Evolutionary conservation across 164 flowering plant genomes (phyloP).

Genomic region (grape (Vitis vinifera)): DNA sequence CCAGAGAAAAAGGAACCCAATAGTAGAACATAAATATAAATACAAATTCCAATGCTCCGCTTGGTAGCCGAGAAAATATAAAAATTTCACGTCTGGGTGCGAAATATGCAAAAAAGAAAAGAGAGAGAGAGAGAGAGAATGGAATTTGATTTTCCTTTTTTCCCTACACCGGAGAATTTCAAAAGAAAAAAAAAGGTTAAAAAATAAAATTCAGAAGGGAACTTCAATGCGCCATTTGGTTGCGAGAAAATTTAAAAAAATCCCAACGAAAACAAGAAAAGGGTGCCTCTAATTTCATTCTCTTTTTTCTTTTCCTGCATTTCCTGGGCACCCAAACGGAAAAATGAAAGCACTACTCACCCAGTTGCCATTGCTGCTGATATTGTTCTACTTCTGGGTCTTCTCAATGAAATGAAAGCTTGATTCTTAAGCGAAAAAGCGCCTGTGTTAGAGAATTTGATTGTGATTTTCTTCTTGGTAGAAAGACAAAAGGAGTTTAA

Average conservation of each 20-base stretch:
- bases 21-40: not conserved
- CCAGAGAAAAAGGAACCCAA: not conserved
- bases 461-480: not conserved
- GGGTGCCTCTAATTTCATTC: not conserved
- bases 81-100: no score
- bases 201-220: not conserved
- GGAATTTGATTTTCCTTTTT: not conserved
- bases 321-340: not conserved
- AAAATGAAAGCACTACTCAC: conserved; percentile 12
- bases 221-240: no score
- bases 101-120: no score
- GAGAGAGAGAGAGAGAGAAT: not conserved
- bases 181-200: not conserved
- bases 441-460: not conserved
- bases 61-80: no score
- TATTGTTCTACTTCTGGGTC: conserved; percentile 2
- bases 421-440: not conserved
- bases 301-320: no score
- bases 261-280: not conserved
- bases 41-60: no score
- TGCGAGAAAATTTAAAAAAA: no score
- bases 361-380: conserved; percentile 28
- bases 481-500: not conserved
- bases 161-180: no score
- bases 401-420: not conserved